Base-by-base conservation (phyloP, 352 stramenopile species). In the Phytophthora quininea region DNA sequence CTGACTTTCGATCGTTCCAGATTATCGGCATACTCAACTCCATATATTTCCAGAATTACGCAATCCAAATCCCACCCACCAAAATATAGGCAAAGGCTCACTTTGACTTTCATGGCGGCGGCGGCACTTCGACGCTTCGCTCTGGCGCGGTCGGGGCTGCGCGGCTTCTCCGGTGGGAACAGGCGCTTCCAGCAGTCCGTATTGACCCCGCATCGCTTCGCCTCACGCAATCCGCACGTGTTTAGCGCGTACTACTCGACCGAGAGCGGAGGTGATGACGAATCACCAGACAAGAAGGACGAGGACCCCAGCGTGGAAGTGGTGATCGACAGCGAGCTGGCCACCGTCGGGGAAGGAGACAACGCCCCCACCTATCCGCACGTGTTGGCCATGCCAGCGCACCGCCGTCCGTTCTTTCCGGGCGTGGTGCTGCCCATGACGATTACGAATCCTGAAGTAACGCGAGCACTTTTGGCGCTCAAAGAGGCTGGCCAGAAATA, bases 401-500 rank as follows among this genome's bases (percentile, higher is more conserved):
- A 90, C 43, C 84, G 87, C 8, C 82, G 88, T 12, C 88, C 88
- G 48, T 92, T 96, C 43, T 96, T 96, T 66, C 88, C 88, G 0
- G 88, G 88, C 3, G 80, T 96, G 7, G 85, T 96, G 42, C 58
- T 93, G 30, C 88, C 88, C 50, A 92, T 96, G 88, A 94, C 84
- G 15, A 92, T 96, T 62, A 92, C 81, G 19, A 93, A 93, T 43
- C 82, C 86, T 2, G 82, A 94, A 4, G 82, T 96, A 19, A 97
- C 96, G 35, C 90, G 96, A 52, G 91, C 94, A 35, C 61, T 98
- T 3, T 80, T 98, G 62, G 85, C 90, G 32, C 78, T 98, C 4
- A 89, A 92, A 51, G 84, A 96, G 29, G 93, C 82, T 49, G 86
- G 81, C 1, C 84, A 93, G 71, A 91, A 93, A 40, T 98, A 98